Evolutionary conservation across 2,329 filamentous ascomycete species (phyloP).

Genomic region (Macrophomina phaseolina): DNA sequence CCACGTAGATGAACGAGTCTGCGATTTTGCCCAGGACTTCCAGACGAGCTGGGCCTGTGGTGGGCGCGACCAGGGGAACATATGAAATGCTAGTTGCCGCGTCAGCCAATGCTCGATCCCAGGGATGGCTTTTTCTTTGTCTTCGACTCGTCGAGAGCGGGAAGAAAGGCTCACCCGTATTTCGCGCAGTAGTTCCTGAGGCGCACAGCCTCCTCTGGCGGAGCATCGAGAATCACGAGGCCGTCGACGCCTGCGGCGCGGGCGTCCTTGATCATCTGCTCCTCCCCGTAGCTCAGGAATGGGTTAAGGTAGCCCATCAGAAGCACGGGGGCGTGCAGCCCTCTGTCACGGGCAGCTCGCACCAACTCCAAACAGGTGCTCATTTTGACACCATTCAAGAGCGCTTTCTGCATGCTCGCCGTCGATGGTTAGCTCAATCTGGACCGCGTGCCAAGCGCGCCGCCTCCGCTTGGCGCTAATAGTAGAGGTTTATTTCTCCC

Average conservation of each 20-base stretch:
- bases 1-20: conserved; percentile 75
- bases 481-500: conserved; percentile 12
- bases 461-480: conserved; percentile 31
- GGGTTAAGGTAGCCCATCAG: conserved; percentile 99
- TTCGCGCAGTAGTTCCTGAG: conserved; percentile 85
- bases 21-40: conserved; percentile 82
- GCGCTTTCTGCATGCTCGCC: conserved; percentile 60
- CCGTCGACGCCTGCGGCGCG: conserved; percentile 86
- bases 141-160: conserved; percentile 30
- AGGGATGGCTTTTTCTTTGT: neutral
- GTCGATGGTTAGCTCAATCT: conserved; percentile 30
- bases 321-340: conserved; percentile 81
- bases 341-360: conserved; percentile 75
- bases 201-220: conserved; percentile 89
- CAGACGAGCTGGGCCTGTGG: conserved; percentile 92
- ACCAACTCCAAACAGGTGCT: conserved; percentile 81
- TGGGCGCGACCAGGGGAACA: conserved; percentile 90
- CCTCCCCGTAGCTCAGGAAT: conserved; percentile 90
- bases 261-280: conserved; percentile 82
- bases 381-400: conserved; percentile 87
- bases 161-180: conserved; percentile 64
- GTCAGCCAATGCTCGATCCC: neutral
- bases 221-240: conserved; percentile 95
- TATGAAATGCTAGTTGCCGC: conserved; percentile 73
- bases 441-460: neutral